Conservation (phyloP, 306 rosid species). For the Vigna mungo region DNA sequence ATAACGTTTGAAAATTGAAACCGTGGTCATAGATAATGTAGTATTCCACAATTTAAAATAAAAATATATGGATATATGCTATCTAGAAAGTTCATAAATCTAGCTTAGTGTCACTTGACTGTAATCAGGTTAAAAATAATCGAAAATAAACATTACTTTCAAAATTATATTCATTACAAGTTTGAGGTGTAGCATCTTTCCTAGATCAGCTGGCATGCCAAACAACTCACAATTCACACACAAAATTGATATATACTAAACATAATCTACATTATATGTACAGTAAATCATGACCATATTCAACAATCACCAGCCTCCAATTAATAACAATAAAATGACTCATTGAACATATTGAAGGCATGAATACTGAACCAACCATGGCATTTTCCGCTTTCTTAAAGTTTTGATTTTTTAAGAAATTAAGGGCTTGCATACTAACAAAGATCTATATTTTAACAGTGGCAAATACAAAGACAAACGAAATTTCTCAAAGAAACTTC, state of each 20-base stretch:
- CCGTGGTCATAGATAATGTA: slow-evolving; percentile 26
- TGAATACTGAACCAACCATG: slow-evolving; percentile 6
- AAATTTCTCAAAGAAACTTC: slow-evolving; percentile 23
- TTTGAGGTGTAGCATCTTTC: neutral
- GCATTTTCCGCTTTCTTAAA: neutral
- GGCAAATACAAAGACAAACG: slow-evolving; percentile 17
- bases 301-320: slow-evolving; percentile 16
- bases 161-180: neutral
- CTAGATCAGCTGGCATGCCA: no score
- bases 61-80: neutral
- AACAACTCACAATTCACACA: neutral
- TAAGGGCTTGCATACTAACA: slow-evolving; percentile 7
- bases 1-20: slow-evolving; percentile 24
- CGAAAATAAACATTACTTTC: neutral
- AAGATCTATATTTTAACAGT: neutral
- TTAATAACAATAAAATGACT: slow-evolving; percentile 4
- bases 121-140: neutral
- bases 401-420: neutral
- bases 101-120: neutral
- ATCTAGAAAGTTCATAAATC: neutral
- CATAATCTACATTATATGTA: neutral
- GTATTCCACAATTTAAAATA: slow-evolving; percentile 13
- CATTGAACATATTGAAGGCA: neutral
- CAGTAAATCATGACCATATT: slow-evolving; percentile 21
- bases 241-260: neutral